phyloP scores from a whole-genome alignment of 2,329 filamentous ascomycete genomes.

The Amauroascus verrucosus region DNA sequence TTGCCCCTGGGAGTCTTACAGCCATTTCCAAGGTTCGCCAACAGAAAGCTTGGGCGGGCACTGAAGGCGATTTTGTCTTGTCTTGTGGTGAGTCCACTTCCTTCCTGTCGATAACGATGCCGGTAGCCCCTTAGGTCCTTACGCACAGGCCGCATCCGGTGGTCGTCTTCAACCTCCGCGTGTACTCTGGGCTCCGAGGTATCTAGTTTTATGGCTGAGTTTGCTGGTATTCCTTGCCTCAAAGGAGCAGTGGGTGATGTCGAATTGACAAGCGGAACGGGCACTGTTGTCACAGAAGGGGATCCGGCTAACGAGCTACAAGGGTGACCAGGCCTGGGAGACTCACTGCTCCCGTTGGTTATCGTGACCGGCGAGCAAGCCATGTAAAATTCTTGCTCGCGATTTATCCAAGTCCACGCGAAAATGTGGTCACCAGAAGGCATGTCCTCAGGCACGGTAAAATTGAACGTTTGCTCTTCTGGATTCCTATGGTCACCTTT shows the following conservation, averaged over 20 bases:
- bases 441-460: constrained; percentile 37
- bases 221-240: background rate
- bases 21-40: constrained; percentile 19
- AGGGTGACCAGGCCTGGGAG: background rate
- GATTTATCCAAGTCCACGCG: constrained; percentile 41
- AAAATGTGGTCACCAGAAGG: constrained; percentile 35
- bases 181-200: background rate
- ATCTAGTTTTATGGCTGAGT: background rate
- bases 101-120: background rate
- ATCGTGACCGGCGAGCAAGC: constrained; percentile 40
- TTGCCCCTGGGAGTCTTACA: constrained; percentile 29
- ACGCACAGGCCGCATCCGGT: background rate
- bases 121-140: background rate
- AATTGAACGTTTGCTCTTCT: constrained; percentile 36
- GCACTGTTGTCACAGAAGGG: background rate
- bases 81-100: constrained; percentile 15
- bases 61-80: constrained; percentile 17
- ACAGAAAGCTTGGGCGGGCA: constrained; percentile 22
- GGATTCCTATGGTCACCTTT: constrained; percentile 27
- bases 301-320: background rate
- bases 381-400: constrained; percentile 39
- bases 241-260: background rate
- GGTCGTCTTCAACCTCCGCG: background rate
- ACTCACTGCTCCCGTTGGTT: constrained; percentile 12
- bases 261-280: background rate